These are phyloP conservation scores for Plasmodium gallinaceum DNA, from an alignment of 169 alveolate genomes.

Conservation along the genomic window DNA sequence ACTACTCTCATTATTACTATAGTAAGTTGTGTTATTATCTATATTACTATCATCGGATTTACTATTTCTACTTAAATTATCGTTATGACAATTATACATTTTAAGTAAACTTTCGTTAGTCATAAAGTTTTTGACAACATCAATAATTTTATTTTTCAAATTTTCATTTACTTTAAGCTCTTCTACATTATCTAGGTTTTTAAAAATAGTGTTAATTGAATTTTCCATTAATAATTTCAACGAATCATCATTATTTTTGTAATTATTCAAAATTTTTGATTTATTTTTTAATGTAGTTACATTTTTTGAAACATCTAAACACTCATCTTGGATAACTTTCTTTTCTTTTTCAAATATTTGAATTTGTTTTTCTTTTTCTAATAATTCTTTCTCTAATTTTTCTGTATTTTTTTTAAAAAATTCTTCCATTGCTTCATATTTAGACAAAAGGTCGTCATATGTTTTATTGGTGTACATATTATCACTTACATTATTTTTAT, in stretches of 20 bases:
- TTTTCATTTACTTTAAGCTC: neutral
- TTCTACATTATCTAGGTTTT: neutral
- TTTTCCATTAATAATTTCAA: neutral
- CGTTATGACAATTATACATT: neutral
- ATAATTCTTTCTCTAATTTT: neutral
- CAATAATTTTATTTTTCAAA: neutral
- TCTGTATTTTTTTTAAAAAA: constrained; percentile 1
- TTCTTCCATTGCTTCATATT: neutral
- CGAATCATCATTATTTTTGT: neutral
- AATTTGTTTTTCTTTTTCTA: neutral
- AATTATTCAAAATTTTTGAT: constrained; percentile 13
- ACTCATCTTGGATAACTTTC: neutral
- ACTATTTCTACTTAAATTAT: neutral
- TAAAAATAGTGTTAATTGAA: constrained; percentile 3
- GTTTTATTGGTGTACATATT: neutral
- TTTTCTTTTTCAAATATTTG: neutral
- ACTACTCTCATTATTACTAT: neutral
- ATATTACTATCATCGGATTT: neutral
- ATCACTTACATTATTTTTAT: neutral
- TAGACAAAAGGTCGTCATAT: neutral
- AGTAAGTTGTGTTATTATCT: neutral
- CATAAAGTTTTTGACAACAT: neutral
- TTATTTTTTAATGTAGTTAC: constrained; percentile 15
- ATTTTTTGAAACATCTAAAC: constrained; percentile 8
- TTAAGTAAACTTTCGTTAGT: neutral